A percentile compares a stretch with the other conserved stretches of the same genome.
Evolutionary conservation across 2,329 filamentous ascomycete species (phyloP).

Genomic region (Diaporthe humulicola): DNA sequence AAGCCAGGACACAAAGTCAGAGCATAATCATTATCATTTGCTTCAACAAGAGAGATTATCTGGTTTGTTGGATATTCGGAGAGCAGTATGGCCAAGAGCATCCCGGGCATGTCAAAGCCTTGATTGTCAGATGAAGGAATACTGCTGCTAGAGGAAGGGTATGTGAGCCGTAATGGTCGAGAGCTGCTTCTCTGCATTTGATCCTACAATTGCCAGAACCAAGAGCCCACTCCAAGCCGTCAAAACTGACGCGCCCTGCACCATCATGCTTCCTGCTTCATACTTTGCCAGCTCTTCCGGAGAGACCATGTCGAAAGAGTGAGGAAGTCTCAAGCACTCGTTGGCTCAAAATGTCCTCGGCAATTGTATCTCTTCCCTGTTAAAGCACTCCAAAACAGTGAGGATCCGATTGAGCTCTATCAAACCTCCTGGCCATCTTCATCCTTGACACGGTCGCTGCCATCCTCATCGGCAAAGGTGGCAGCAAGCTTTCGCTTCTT

Average conservation of each 20-base stretch:
- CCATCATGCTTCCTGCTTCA: not conserved
- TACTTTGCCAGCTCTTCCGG: too few species aligned
- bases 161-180: not conserved
- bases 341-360: not conserved
- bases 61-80: too few species aligned
- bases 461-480: not conserved
- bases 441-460: not conserved
- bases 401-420: not conserved
- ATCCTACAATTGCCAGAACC: not conserved
- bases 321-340: not conserved
- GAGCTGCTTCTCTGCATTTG: not conserved
- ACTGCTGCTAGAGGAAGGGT: not conserved
- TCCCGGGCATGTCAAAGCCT: not conserved
- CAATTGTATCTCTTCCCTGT: not conserved
- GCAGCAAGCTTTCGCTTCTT: conserved; percentile 30
- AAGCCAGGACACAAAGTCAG: not conserved
- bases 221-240: not conserved
- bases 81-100: not conserved
- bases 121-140: not conserved
- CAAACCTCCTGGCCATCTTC: not conserved
- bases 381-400: not conserved
- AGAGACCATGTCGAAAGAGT: not conserved
- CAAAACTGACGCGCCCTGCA: not conserved
- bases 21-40: not conserved
- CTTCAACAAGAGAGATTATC: not conserved